Evolutionary conservation across 495 filamentous ascomycete genomes (phyloP), one percentile per base, ranked within the genome.

Genomic region (Aspergillus cavernicola): DNA sequence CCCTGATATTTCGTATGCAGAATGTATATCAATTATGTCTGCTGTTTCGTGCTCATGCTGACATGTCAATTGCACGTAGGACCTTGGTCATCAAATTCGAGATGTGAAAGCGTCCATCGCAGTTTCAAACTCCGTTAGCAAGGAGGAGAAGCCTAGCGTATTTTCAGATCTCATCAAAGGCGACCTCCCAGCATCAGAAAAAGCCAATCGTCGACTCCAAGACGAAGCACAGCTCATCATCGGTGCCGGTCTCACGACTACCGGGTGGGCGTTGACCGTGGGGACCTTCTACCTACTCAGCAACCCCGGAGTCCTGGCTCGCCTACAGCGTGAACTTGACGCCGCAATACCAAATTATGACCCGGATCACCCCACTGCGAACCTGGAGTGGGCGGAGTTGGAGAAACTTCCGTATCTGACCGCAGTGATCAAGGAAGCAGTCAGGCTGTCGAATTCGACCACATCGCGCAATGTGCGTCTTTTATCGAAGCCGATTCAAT

Each of bases 381-480:
- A 2, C 12, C 32, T 48, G 6, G 45, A 48, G 7, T 48, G 45
- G 45, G 12, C 45, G 12, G 18, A 37, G 10, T 32, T 48, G 2
- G 31, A 48, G n/a, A 48, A 48, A 18, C 45, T 36, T 2, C 45
- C 45, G 1, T 48, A 48, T 26, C 32, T 48, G 6, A 48, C 45
- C 4, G 45, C 31, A 6, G 45, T 48, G 9, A 48, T 48, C 19
- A 48, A 37, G 11, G 45, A 48, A 12, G 32, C 45, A 15, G 33
- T 48, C 16, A 31, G 45, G 11, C 33, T 48, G 18, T 48, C 45
- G 19, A 11, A 48, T 18, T 36, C 31, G 31, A 48, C 45, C 16
- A 37, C 45, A 23, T 36, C 45, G 12, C 45, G 45, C 32, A 48
- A 48, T 18, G 45, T 48, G 12, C 45, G 45, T 37, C 45, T 35